Evolutionary conservation across 257 asterid species (phyloP), one percentile per base, ranked within the genome.

Genomic region (Echium plantagineum): DNA sequence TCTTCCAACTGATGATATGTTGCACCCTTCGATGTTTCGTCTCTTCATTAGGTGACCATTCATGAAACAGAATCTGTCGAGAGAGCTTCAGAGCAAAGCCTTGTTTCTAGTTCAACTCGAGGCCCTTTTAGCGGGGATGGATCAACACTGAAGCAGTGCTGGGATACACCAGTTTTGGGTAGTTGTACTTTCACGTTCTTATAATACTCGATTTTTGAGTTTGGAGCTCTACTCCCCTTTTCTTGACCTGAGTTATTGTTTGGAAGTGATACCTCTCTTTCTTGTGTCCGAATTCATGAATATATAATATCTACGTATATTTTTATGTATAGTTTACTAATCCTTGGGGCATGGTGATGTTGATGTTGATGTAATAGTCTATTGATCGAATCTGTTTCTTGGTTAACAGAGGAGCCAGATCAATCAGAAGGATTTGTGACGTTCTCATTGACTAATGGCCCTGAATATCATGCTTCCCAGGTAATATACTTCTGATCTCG

Each of bases 391-490:
- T 20, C 19, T 24, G 35, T 42, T 28, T 65, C 21, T 57, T 64
- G 54, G 46, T 47, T 60, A 38, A 61, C 93, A 91, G 98, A 82
- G 83, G 94, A 85, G 63, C 69, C 75, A 21, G 89, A 82, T 7
- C 84, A 93, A 65, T 75, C 89, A 3, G 86, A 77, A 71, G 97
- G 99, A 19, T 77, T 71, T 64, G 94, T 86, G 66, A 84, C 87
- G 58, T 89, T 93, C 83, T 93, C 99, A 7, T 79, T 93, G 66
- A 89, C 97, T 21, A 89, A 86, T 19, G 99, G 97, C 74, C 99
- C 99, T 24, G 99, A 93, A 69, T 89, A 93, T 77, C 99, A 93
- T 63, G 91, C 89, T 66, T 93, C 99, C 18, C 97, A 93, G 99
- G 99, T 85, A 66, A 5, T 58, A 57, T 58, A 1, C n/a, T 57